These are phyloP conservation scores for Salisapilia sapeloensis DNA, from an alignment of 352 stramenopile genomes.

Conservation along the genomic window DNA sequence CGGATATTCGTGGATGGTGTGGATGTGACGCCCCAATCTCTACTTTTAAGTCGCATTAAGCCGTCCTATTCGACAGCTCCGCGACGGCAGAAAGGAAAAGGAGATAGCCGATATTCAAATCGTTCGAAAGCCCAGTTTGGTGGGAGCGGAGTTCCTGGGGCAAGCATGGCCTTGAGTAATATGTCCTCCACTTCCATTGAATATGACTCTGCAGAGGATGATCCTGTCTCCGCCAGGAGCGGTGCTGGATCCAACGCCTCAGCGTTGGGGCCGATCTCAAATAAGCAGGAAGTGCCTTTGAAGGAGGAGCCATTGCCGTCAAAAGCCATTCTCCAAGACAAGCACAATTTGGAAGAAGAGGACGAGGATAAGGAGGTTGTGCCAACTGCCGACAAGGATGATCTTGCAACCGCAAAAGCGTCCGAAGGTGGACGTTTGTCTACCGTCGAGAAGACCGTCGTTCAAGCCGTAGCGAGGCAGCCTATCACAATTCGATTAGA, in stretches of 20 bases:
- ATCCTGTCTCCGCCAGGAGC: no score
- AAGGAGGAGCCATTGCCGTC: no score
- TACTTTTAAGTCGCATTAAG: constrained; percentile 59
- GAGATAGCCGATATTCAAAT: constrained; percentile 13
- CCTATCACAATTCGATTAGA: constrained; percentile 27
- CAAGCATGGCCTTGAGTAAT: constrained; percentile 31
- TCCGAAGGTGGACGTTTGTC: no score
- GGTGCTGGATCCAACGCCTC: no score
- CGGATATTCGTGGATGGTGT: constrained; percentile 50
- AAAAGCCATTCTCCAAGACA: no score
- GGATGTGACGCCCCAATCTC: constrained; percentile 62
- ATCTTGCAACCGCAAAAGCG: no score
- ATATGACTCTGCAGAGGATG: constrained; percentile 31
- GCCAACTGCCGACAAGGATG: no score
- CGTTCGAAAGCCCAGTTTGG: constrained; percentile 3
- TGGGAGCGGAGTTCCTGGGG: constrained; percentile 15
- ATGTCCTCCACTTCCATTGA: constrained; percentile 36
- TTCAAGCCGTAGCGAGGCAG: constrained; percentile 5
- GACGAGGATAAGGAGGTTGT: no score
- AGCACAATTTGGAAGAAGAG: no score
- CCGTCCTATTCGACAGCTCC: constrained; percentile 16
- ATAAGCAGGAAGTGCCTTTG: no score
- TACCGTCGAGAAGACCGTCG: no score
- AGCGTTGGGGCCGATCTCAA: no score
- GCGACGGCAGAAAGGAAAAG: constrained; percentile 7